These are phyloP conservation scores for Cucurbitaria berberidis DNA, from an alignment of 2,329 filamentous ascomycete genomes.

Conservation along the genomic window DNA sequence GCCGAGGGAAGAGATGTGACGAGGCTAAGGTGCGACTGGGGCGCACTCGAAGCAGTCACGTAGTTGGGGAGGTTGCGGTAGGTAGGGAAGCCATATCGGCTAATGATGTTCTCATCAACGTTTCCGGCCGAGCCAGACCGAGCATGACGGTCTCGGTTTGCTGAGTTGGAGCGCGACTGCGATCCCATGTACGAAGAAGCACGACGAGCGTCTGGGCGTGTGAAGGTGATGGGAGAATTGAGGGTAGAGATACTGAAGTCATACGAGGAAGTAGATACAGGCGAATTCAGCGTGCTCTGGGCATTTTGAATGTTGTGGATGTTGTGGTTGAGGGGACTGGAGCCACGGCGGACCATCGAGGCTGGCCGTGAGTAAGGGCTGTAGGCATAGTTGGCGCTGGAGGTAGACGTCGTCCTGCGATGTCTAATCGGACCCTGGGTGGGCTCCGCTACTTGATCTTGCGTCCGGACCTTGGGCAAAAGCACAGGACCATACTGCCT, in stretches of 20 bases:
- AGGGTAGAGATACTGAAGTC: conserved; percentile 55
- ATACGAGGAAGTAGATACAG: conserved; percentile 50
- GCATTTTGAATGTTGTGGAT: conserved; percentile 29
- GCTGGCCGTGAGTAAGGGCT: conserved; percentile 57
- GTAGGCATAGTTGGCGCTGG: conserved; percentile 51
- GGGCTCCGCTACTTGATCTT: conserved; percentile 77
- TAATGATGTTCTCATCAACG: conserved; percentile 69
- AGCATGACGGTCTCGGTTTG: conserved; percentile 52
- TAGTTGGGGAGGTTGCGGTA: conserved; percentile 76
- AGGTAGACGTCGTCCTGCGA: conserved; percentile 61
- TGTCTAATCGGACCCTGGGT: conserved; percentile 62
- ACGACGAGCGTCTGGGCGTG: conserved; percentile 40
- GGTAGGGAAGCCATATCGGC: conserved; percentile 80
- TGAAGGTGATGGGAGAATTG: conserved; percentile 68
- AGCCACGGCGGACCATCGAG: conserved; percentile 53
- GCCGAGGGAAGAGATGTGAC: conserved; percentile 48
- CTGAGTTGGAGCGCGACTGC: conserved; percentile 66
- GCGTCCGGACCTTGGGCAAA: conserved; percentile 82
- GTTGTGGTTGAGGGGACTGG: conserved; percentile 52
- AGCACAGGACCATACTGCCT: conserved; percentile 79
- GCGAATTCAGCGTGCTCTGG: conserved; percentile 54
- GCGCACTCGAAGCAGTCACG: conserved; percentile 50
- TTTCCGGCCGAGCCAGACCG: conserved; percentile 71
- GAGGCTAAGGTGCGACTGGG: conserved; percentile 47
- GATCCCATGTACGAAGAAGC: conserved; percentile 49